Conservation (phyloP, 1,284 basidiomycete species). For the Exsudoporus floridanus region DNA sequence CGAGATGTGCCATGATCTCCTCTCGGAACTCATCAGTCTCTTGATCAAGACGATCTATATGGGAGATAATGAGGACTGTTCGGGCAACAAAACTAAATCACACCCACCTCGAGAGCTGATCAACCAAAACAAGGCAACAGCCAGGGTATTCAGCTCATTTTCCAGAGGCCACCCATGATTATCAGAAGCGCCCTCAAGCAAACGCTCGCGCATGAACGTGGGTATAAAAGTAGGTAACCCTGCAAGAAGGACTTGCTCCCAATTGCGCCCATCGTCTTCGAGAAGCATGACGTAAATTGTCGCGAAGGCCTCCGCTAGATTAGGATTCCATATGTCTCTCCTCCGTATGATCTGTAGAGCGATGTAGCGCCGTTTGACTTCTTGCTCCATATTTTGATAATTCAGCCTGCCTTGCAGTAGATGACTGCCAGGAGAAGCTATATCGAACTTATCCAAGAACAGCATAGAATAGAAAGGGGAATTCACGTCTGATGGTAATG, state of each 20-base stretch:
- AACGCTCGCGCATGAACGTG: constrained; percentile 38
- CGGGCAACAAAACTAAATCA: background rate
- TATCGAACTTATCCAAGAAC: constrained; percentile 43
- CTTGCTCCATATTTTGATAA: constrained; percentile 35
- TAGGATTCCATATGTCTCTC: constrained; percentile 35
- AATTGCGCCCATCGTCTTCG: constrained; percentile 56
- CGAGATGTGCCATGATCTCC: constrained; percentile 39
- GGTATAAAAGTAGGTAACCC: constrained; percentile 43
- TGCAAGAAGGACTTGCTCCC: constrained; percentile 50
- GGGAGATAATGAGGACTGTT: constrained; percentile 1
- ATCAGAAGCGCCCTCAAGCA: constrained; percentile 38
- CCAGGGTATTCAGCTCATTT: constrained; percentile 46
- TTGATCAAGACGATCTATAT: constrained; percentile 36
- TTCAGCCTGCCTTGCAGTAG: constrained; percentile 21
- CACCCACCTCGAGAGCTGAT: constrained; percentile 34
- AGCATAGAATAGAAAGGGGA: constrained; percentile 39
- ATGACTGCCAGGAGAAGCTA: constrained; percentile 40
- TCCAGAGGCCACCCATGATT: constrained; percentile 51
- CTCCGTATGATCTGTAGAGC: constrained; percentile 45
- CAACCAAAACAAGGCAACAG: constrained; percentile 49
- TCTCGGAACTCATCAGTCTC: constrained; percentile 39
- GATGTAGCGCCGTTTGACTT: constrained; percentile 42
- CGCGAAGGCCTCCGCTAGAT: constrained; percentile 49
- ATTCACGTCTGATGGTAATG: constrained; percentile 28
- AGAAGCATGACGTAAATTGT: constrained; percentile 61